Conservation (phyloP, 108 stramenopile species). For the Fragilaria crotonensis region DNA sequence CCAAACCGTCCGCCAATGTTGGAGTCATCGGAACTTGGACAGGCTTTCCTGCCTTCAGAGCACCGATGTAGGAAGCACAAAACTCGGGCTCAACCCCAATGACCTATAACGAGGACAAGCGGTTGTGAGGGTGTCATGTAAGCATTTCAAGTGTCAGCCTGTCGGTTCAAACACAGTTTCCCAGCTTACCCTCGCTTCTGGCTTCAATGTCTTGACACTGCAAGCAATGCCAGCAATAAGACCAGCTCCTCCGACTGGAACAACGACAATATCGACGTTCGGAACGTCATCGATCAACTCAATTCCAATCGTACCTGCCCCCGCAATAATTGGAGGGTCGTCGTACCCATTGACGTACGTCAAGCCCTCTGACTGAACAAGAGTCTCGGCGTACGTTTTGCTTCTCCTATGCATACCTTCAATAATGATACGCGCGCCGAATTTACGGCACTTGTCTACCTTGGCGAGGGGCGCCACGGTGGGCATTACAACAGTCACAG, state of each 20-base stretch:
- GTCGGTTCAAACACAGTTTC: no score
- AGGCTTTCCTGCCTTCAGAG: constrained; percentile 72
- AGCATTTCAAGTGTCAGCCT: no score
- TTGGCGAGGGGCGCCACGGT: constrained; percentile 90
- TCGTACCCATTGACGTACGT: constrained; percentile 96
- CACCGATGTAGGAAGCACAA: constrained; percentile 87
- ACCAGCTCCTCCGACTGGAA: constrained; percentile 95
- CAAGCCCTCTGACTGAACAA: constrained; percentile 48
- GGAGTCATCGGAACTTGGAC: constrained; percentile 51
- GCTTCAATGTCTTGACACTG: constrained; percentile 91
- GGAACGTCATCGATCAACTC: constrained; percentile 96
- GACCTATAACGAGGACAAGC: no score
- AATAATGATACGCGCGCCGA: constrained; percentile 89
- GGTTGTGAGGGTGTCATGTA: no score
- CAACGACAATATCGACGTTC: constrained; percentile 85
- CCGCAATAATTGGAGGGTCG: constrained; percentile 93
- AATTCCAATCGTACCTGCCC: constrained; percentile 96
- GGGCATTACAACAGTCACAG: constrained; percentile 96
- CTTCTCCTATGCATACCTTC: constrained; percentile 88
- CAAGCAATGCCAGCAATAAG: constrained; percentile 91
- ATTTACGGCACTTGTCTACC: constrained; percentile 91
- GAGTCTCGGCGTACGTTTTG: constrained; percentile 70
- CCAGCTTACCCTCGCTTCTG: constrained; percentile 66
- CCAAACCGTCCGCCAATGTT: constrained; percentile 95
- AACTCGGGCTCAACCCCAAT: constrained; percentile 93